These are phyloP conservation scores for Ceriops tagal DNA, from an alignment of 345 rosid genomes.

Conservation along the genomic window DNA sequence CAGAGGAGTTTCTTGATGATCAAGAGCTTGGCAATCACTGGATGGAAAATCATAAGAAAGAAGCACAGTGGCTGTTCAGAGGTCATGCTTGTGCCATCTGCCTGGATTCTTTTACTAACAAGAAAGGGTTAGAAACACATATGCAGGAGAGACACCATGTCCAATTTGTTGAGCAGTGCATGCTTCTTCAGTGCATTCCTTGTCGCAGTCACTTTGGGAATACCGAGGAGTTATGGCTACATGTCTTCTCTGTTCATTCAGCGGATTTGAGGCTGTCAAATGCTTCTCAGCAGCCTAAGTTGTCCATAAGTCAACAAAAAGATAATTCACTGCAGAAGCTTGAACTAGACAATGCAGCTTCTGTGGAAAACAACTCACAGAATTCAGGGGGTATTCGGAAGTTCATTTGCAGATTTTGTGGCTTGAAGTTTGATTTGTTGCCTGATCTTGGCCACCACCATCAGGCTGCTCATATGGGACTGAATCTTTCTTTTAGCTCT, in stretches of 20 bases:
- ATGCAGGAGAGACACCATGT: constrained; percentile 90
- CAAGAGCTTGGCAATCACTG: constrained; percentile 59
- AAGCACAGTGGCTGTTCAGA: constrained; percentile 73
- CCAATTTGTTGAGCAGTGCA: constrained; percentile 88
- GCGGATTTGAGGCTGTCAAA: constrained; percentile 51
- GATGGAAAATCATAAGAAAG: constrained; percentile 66
- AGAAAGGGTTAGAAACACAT: constrained; percentile 67
- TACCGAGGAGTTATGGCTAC: constrained; percentile 63
- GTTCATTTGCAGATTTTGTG: constrained; percentile 81
- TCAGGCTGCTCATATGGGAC: constrained; percentile 96
- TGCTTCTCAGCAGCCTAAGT: constrained; percentile 30
- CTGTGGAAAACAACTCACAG: constrained; percentile 38
- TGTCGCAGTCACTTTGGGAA: constrained; percentile 91
- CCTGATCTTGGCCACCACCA: constrained; percentile 99
- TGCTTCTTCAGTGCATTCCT: constrained; percentile 93
- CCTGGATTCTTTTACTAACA: constrained; percentile 86
- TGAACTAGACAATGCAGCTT: constrained; percentile 34
- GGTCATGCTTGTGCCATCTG: constrained; percentile 95
- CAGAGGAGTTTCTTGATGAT: constrained; percentile 44
- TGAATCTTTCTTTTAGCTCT: constrained; percentile 42
- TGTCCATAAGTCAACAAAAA: constrained; percentile 13
- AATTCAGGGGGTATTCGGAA: constrained; percentile 43
- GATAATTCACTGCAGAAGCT: constrained; percentile 35
- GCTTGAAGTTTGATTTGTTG: constrained; percentile 79
- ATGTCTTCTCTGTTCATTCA: constrained; percentile 71